phyloP scores from a whole-genome alignment of 768 basidiomycete species.

The Collybia nuda region DNA sequence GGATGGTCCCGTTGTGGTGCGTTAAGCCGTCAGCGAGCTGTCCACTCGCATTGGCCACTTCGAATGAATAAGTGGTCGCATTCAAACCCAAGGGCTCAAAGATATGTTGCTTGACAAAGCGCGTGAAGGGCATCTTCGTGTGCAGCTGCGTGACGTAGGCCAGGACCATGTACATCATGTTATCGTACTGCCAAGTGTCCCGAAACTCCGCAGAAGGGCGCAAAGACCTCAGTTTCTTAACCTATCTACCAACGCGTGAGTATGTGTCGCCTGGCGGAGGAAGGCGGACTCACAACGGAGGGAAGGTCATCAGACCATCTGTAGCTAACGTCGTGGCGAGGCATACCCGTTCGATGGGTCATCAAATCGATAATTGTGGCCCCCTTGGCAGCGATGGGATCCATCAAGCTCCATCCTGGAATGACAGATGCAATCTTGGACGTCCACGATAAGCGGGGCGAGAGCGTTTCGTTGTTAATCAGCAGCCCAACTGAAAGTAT shows the following conservation, averaged over 20 bases:
- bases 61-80: constrained; percentile 27
- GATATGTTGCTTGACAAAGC: constrained; percentile 29
- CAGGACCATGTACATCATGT: no score
- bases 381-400: constrained; percentile 19
- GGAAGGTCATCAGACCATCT: constrained; percentile 13
- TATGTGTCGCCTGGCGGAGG: background rate
- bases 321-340: constrained; percentile 16
- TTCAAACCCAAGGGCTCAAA: constrained; percentile 25
- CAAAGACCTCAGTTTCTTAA: constrained; percentile 22
- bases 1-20: constrained; percentile 7
- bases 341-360: constrained; percentile 17
- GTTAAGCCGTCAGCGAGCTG: constrained; percentile 26
- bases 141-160: constrained; percentile 25
- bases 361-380: constrained; percentile 21
- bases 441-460: constrained; percentile 24
- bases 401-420: constrained; percentile 22
- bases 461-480: constrained; percentile 23
- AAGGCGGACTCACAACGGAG: constrained; percentile 10
- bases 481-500: constrained; percentile 22
- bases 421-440: constrained; percentile 23
- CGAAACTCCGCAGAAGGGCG: constrained; percentile 30
- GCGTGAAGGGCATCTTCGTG: constrained; percentile 20
- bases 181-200: constrained; percentile 23
- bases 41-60: constrained; percentile 21
- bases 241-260: constrained; percentile 1